These are phyloP conservation scores for Gamarada debralockiae DNA, from an alignment of 495 filamentous ascomycete genomes.

Conservation along the genomic window DNA sequence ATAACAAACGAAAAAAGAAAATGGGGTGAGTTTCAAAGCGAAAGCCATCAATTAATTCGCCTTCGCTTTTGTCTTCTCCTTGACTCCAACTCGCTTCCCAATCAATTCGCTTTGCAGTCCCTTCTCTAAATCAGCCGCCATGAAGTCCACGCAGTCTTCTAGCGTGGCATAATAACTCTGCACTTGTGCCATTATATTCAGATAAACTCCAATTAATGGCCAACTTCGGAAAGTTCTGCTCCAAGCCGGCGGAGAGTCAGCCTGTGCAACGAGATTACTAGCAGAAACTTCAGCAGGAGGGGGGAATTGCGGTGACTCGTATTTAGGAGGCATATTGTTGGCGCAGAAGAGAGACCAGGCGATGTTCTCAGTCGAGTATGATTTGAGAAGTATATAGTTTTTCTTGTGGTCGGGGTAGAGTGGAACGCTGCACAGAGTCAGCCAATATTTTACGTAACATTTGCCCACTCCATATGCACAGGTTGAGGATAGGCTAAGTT, in stretches of 20 bases:
- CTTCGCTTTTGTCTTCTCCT: no score
- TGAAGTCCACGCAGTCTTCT: slow-evolving; percentile 14
- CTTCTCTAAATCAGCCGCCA: slow-evolving; percentile 18
- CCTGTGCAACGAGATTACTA: slow-evolving; percentile 6
- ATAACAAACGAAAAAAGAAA: no score
- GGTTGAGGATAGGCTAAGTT: no score
- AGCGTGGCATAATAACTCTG: slow-evolving; percentile 2
- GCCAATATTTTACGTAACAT: no score
- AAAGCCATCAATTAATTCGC: no score
- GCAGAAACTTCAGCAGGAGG: slow-evolving; percentile 3
- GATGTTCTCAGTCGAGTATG: neutral
- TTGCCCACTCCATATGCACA: no score
- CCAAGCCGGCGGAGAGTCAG: slow-evolving; percentile 10
- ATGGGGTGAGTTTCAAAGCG: no score
- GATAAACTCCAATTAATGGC: slow-evolving; percentile 9
- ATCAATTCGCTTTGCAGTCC: slow-evolving; percentile 16
- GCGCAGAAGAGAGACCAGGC: slow-evolving; percentile 20
- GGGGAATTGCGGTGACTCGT: slow-evolving; percentile 7
- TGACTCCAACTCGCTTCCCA: slow-evolving; percentile 12
- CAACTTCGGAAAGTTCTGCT: neutral
- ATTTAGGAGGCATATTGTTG: slow-evolving; percentile 5
- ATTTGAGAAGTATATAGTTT: slow-evolving; percentile 8
- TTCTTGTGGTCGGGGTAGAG: slow-evolving; percentile 9
- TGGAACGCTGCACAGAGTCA: no score
- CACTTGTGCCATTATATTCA: slow-evolving; percentile 8